These are phyloP conservation scores for Irpex lacteus DNA, from an alignment of 1,284 basidiomycete genomes.

Conservation along the genomic window DNA sequence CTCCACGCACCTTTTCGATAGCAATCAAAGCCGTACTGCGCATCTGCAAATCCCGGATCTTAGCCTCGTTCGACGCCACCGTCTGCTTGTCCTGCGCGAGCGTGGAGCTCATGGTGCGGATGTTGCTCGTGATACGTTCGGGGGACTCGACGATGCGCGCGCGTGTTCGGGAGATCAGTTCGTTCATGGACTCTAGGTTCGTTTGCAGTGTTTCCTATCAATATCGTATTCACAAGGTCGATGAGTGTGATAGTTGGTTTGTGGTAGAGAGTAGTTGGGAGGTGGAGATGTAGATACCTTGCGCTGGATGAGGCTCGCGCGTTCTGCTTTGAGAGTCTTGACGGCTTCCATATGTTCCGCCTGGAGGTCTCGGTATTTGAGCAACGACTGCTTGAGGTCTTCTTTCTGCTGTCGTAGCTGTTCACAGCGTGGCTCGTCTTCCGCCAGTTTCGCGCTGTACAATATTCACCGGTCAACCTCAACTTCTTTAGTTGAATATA, in stretches of 20 bases:
- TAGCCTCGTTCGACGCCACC: conserved; percentile 60
- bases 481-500: too few relatives aligned
- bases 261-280: not conserved
- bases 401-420: conserved; percentile 60
- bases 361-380: conserved; percentile 67
- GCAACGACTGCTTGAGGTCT: conserved; percentile 58
- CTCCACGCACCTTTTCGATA: conserved; percentile 62
- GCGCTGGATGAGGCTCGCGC: conserved; percentile 51
- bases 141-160: conserved; percentile 84
- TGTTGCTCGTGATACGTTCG: conserved; percentile 79
- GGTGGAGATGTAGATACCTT: conserved; percentile 42
- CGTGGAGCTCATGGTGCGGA: conserved; percentile 65
- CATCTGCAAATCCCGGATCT: conserved; percentile 72
- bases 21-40: conserved; percentile 68
- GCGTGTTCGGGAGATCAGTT: conserved; percentile 58
- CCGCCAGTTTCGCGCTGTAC: conserved; percentile 56
- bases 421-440: conserved; percentile 70
- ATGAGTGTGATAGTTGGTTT: not conserved
- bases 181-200: conserved; percentile 55
- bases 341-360: conserved; percentile 53
- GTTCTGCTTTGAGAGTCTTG: conserved; percentile 69
- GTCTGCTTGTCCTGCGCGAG: conserved; percentile 61
- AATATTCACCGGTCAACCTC: too few relatives aligned
- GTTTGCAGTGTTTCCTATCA: conserved; percentile 55
- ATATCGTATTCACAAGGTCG: not conserved